A percentile compares a stretch with the other conserved stretches of the same genome.
Evolutionary conservation across 495 filamentous ascomycete genomes (phyloP).

Genomic region (Rhypophila decipiens): DNA sequence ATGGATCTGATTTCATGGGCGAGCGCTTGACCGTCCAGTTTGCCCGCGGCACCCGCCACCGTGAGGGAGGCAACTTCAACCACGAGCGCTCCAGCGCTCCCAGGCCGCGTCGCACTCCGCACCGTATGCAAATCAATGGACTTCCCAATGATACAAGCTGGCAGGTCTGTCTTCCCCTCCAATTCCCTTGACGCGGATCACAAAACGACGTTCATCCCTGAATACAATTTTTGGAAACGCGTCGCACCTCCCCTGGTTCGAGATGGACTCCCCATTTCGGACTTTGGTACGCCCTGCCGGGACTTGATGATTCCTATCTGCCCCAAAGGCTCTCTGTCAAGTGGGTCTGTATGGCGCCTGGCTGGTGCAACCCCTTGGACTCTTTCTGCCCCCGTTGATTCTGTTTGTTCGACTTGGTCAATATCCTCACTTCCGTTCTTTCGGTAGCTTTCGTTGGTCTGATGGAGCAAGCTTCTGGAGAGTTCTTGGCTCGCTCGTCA

Average conservation of each 20-base stretch:
- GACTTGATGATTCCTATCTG: conserved; percentile 7
- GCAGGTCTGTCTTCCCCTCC: conserved; percentile 89
- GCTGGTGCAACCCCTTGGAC: conserved; percentile 5
- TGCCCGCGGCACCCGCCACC: conserved; percentile 86
- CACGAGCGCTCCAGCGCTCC: conserved; percentile 71
- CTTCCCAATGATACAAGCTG: conserved; percentile 98
- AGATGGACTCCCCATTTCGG: conserved; percentile 7
- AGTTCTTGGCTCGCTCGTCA: conserved; percentile 6
- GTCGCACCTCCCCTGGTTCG: conserved; percentile 9
- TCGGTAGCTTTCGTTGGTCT: conserved; percentile 16
- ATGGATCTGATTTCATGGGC: conserved; percentile 97
- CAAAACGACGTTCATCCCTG: conserved; percentile 23
- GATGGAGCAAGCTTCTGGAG: conserved; percentile 1
- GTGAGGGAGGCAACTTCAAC: conserved; percentile 56
- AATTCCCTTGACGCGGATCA: conserved; percentile 47
- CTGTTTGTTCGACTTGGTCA: neutral
- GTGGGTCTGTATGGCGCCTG: conserved; percentile 2
- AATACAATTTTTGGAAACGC: conserved; percentile 14
- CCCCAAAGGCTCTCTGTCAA: conserved; percentile 6
- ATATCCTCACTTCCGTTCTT: conserved; percentile 4
- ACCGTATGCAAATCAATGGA: conserved; percentile 95
- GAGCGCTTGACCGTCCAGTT: conserved; percentile 96
- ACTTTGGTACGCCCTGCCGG: conserved; percentile 13
- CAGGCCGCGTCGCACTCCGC: conserved; percentile 87
- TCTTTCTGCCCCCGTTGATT: conserved; percentile 3